Conservation (phyloP, 2,329 filamentous ascomycete species). For the Scorias spongiosa region DNA sequence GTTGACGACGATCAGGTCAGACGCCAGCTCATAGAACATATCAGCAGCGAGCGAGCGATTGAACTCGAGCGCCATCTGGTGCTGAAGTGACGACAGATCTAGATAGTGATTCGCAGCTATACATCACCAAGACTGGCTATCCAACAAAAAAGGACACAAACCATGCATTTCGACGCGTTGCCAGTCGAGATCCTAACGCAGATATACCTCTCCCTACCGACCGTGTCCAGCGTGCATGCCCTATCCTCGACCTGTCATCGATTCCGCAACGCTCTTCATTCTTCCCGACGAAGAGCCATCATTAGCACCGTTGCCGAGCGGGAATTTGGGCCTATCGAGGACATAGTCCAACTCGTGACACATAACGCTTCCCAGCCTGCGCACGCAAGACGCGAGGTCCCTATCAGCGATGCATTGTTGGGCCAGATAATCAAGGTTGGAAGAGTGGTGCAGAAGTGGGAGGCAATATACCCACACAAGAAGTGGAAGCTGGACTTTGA, state of each 20-base stretch:
- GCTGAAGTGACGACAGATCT: too few relatives aligned
- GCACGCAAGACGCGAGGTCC: conserved; percentile 36
- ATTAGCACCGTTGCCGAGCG: conserved; percentile 37
- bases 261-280: conserved; percentile 36
- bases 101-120: too few relatives aligned
- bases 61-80: too few relatives aligned
- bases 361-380: conserved; percentile 45
- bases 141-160: too few relatives aligned
- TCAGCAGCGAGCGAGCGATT: too few relatives aligned
- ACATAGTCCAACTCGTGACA: conserved; percentile 44
- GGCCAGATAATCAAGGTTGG: conserved; percentile 40
- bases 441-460: conserved; percentile 41
- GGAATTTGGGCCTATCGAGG: conserved; percentile 43
- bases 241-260: conserved; percentile 40
- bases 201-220: conserved; percentile 38
- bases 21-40: too few relatives aligned
- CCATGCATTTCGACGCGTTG: conserved; percentile 40
- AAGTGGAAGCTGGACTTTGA: conserved; percentile 46
- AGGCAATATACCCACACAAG: conserved; percentile 46
- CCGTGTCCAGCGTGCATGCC: conserved; percentile 37
- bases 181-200: conserved; percentile 44
- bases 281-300: conserved; percentile 39
- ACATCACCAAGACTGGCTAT: too few relatives aligned
- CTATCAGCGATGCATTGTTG: conserved; percentile 40
- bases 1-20: neutral